phyloP scores from a whole-genome alignment of 768 basidiomycete species.

The Lactarius psammicola region DNA sequence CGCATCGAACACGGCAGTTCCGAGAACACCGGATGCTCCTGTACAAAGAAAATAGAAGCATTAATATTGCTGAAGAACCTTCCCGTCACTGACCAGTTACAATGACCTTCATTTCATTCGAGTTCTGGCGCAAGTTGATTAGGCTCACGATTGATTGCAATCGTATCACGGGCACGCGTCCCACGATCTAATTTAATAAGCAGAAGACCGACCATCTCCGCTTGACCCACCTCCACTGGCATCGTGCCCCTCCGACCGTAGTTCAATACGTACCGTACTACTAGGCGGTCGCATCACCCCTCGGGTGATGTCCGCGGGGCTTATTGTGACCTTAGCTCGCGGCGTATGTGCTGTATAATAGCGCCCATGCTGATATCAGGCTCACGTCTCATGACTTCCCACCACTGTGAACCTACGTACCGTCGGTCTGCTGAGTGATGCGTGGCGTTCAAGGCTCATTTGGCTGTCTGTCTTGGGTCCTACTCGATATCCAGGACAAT shows the following conservation, averaged over 20 bases:
- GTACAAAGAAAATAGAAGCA: conserved; percentile 16
- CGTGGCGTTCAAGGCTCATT: neutral
- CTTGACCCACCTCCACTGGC: too few species aligned
- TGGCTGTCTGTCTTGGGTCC: neutral
- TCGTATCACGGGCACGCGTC: too few species aligned
- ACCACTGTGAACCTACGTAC: too few species aligned
- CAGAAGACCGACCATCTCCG: neutral
- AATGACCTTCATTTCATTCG: conserved; percentile 44
- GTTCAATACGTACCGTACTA: too few species aligned
- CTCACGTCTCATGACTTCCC: too few species aligned
- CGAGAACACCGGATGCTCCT: conserved; percentile 94
- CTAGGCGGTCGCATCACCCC: too few species aligned
- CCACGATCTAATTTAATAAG: conserved; percentile 3
- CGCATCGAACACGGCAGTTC: conserved; percentile 68
- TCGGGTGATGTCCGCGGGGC: too few species aligned
- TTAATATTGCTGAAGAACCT: neutral
- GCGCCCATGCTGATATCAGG: too few species aligned
- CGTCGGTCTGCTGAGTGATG: too few species aligned
- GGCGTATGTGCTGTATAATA: neutral
- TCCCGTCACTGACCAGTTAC: conserved; percentile 46
- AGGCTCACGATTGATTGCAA: neutral
- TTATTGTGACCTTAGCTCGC: neutral
- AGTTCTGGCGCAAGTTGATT: neutral
- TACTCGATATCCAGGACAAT: too few species aligned
- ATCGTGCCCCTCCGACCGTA: too few species aligned